Base-by-base conservation (phyloP, 2,329 filamentous ascomycete species). In the Ceratocystiopsis minuta region DNA sequence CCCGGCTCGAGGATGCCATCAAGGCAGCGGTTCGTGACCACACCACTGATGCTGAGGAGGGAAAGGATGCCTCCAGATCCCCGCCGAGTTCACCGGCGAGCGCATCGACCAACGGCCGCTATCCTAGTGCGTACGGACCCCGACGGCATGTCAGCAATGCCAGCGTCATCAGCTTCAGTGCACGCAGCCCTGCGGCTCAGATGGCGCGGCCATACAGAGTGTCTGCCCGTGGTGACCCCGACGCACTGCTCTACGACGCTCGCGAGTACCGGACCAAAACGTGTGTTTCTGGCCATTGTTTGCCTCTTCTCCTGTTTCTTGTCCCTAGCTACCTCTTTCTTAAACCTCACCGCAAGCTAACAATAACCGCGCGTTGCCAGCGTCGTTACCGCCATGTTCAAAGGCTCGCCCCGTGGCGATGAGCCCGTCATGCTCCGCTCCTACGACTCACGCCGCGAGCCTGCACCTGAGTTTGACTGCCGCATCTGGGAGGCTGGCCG, bases 401-500 rank as follows among this genome's bases (percentile, higher is more conserved):
- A 84, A 61, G 86, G 85, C 37, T 87, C 84, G 0, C 68, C 68
- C 4, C 76, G 72, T 50, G 74, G 75, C 34, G 72, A 73, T 7
- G 67, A 74, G 2, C 71, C 87, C 3, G 78, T 78, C 10, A 60
- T 96, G 45, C 65, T 98, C 43, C 79, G 90, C 49, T 96, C 88
- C 2, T 98, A 98, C 60, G 88, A 96, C 57, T 96, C 90, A 15
- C 74, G 88, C 52, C 85, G 81, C 58, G 90, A 96, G 57, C 81
- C 87, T 0, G 73, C 86, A 0, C 82, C 88, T 3, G 87, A 95
- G 57, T 88, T 85, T 47, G 82, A 94, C 54, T 94, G 87, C 60
- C 93, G 80, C 37, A 90, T 98, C 44, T 98, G 90, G 90, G 80
- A 98, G 61, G 90, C 90, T 5, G 90, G 90, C 12, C 76, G 90